Base-by-base conservation (phyloP, 1,284 basidiomycete genomes). In the Papiliotrema terrestris region DNA sequence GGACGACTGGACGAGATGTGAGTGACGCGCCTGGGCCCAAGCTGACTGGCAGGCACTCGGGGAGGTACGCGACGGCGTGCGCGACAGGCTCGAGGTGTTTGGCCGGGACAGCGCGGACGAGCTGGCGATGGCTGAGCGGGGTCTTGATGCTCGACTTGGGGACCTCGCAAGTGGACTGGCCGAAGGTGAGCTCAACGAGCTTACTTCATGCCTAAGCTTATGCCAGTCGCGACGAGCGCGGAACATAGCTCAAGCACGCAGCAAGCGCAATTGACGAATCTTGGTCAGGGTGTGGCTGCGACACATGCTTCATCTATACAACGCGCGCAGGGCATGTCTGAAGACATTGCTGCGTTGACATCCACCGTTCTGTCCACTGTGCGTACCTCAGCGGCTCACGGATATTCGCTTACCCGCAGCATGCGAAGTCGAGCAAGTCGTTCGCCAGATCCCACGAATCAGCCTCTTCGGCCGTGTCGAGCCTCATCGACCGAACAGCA, bases 401-500 rank as follows among this genome's bases (percentile, higher is more conserved):
- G 17, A 38, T 15, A 13, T 25, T 13, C n/a, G 20, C 53, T 58
- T 45, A 56, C 13, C 36, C n/a, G 9, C 49, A 72, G 68, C 64
- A 71, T 48, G 57, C 63, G 0, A 47, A 55, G 8, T 55, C 67
- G 9, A 61, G 59, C 0, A 26, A 54, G 26, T 58, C 62, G 9
- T 59, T 66, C 51, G 19, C 50, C 32, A 26, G 54, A 35, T 54
- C 57, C 45, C 48, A 69, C 49, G 25, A 52, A 4, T 26, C 49
- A 9, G 57, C 72, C 11, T 55, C 61, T 32, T 42, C 54, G 4
- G 54, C 62, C 9, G 55, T 78, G 32, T 52, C 60, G 17, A 38
- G 49, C 4, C 66, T 77, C 38, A 56, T 62, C 19, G 41, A 51
- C 23, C 56, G 67, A 15, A 71, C 77, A 1, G 61, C 61, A 19